Base-by-base conservation (phyloP, 1,284 basidiomycete genomes). In the Trichosporon sp. region DNA sequence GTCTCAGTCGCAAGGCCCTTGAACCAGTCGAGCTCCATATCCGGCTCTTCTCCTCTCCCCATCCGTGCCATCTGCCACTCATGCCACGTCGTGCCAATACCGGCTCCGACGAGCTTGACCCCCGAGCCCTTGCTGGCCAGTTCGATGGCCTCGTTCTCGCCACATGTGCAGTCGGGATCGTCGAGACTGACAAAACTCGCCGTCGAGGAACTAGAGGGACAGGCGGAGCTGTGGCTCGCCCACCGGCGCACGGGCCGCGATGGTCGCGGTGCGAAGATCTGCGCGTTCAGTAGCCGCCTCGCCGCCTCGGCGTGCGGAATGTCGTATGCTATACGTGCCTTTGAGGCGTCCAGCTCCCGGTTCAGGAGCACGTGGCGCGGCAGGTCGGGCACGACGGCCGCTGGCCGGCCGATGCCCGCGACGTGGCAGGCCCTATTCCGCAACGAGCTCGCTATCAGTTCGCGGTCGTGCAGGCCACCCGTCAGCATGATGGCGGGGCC, bases 401-500 rank as follows among this genome's bases (percentile, higher is more conserved):
- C 77, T 8, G 81, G 81, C 54, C 82, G 76, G 31, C 77, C 82
- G 1, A 83, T 77, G 8, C 82, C 81, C 1, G 76, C 80, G 10
- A 83, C 68, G 73, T 84, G 79, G 61, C 79, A 81, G 1, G 80
- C 78, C n/a, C 76, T 61, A 2, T 76, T 74, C 14, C 75, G 74
- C 2, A 83, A 69, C 1, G 76, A 77, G 2, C 69, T 59, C 1
- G 77, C 78, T 54, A 82, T 81, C 14, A 82, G 72, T 1, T 59
- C 10, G 1, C 82, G 77, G 65, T 78, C 76, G 68, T 82, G 81
- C 40, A 83, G 48, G 0, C 79, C 80, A 11, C 82, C 82, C 0
- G 82, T 83, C 11, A 83, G 77, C 64, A 83, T 73, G 65, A 83
- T 79, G 14, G 79, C 80, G 4, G 82, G 82, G 6, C 80, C 80